Base-by-base conservation (phyloP, 306 rosid species). In the Lablab purpureus region DNA sequence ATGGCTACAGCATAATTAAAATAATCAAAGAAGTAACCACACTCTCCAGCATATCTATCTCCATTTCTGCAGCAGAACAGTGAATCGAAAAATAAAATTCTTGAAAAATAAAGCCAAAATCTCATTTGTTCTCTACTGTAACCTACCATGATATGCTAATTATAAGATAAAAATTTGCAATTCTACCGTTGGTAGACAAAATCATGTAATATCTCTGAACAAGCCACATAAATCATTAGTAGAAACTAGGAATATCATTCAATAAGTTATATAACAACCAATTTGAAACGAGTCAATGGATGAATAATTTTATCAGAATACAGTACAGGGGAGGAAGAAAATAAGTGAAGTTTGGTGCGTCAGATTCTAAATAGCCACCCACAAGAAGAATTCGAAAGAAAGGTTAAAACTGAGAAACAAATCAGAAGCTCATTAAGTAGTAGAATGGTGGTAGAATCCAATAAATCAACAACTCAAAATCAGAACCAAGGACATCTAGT, bases 251-350 rank as follows among this genome's bases (percentile, higher is more conserved):
- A 32, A 47, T 17, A 58, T 22, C 30, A 34, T 7, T 37, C 27
- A 59, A 40, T 62, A 41, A 11, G 14, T 54, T 22, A 55, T 11
- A 22, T 41, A 68, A 71, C 50, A 40, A 52, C 52, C 37, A 52
- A 74, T 69, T 68, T 7, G 19, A 49, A 46, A 65, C 12, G 51
- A 37, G 28, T 51, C 36, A 80, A 76, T 56, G 65, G 28, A 49
- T 28, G 13, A 54, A 34, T 40, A 23, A 49, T 76, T 67, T 60
- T 13, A 81, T 45, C 21, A 11, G 14, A 41, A 41, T 14, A 10
- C 13, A 3, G 47, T 10, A 41, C 14, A 41, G 47, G 1, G 14
- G 14, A 64, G 21, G 23, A 36, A 37, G 37, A 59, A 56, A 46
- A 49, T 5, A 67, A 36, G 40, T 62, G 6, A 0, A 10, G 27